Evolutionary conservation across 768 basidiomycete genomes (phyloP).

Genomic region (Suillus variegatus): DNA sequence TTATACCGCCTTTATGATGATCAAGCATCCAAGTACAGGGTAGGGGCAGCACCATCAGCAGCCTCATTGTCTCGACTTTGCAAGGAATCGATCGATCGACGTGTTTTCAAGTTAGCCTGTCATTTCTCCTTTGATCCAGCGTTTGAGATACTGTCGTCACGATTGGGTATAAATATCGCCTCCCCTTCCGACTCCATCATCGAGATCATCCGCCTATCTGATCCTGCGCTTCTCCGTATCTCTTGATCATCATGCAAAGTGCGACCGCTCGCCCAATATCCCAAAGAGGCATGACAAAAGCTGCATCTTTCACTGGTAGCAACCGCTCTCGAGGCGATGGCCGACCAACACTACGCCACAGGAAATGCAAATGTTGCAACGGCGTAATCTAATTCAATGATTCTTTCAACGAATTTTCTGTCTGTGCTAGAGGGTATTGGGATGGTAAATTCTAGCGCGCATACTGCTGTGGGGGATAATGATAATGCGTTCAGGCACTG

Average conservation of each 20-base stretch:
- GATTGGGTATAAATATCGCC: background rate
- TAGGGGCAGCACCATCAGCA: background rate
- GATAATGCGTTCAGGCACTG: slow-evolving; percentile 22
- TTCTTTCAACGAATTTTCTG: slow-evolving; percentile 16
- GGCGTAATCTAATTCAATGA: slow-evolving; percentile 5
- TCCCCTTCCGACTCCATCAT: background rate
- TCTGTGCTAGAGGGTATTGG: slow-evolving; percentile 14
- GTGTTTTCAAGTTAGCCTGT: background rate
- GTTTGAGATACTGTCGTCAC: background rate
- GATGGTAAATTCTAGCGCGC: slow-evolving; percentile 10
- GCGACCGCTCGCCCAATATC: slow-evolving; percentile 24
- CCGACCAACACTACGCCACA: slow-evolving; percentile 16
- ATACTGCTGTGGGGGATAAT: slow-evolving; percentile 7
- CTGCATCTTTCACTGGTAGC: slow-evolving; percentile 7
- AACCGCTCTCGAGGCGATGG: slow-evolving; percentile 14
- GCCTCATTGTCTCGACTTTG: background rate
- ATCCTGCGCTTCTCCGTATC: slow-evolving; percentile 13
- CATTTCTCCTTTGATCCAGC: background rate
- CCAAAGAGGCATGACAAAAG: slow-evolving; percentile 6
- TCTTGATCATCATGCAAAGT: slow-evolving; percentile 19
- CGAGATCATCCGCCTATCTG: slow-evolving; percentile 17
- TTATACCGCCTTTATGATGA: background rate
- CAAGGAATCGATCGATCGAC: background rate
- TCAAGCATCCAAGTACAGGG: background rate
- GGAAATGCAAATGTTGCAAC: slow-evolving; percentile 13